Evolutionary conservation across 805 yeast genomes (phyloP), one percentile per base, ranked within the genome.

Genomic region (Monosporozyma aerobia): DNA sequence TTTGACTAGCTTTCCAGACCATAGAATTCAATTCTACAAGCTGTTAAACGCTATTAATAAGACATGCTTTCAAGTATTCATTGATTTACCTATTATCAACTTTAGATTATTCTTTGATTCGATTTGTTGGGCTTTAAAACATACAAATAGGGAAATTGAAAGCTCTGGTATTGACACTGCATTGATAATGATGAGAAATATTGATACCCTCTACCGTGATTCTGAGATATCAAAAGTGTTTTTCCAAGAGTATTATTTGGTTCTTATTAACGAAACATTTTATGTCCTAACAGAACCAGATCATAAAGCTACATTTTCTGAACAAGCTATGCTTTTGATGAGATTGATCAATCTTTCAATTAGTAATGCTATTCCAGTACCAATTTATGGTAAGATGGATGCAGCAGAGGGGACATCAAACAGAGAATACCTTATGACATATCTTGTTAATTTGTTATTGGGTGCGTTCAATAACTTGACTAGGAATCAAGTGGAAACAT

Each of bases 101-200:
- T 90, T 92, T 78, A 87, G 85, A 63, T 78, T 86, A 51, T 83
- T 92, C 52, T 82, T 92, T 55, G 89, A 88, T 70, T 94, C 97
- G 1, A 88, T 95, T 39, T 75, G 90, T 62, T 92, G 98, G 98
- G 96, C 97, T 0, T 85, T 92, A 68, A 90, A 90, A 72, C 98
- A 92, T 69, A 90, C 87, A 63, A 89, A 90, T 69, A 80, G 96
- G 65, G 96, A 90, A 49, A 96, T 92, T 50, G 97, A 92, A 69
- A 86, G 82, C 58, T 81, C 82, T 47, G 98, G 97, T 11, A 46
- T 32, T 22, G 30, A 32, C 10, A 22, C 39, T 22, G 85, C 90
- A 22, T 77, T 83, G 53, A 97, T 90, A 62, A 73, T 92, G 56
- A 75, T 90, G 54, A 80, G 79, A 57, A 90, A 92, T 65, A 87